These are phyloP conservation scores for Candida manassasensis DNA, from an alignment of 805 yeast species.

Conservation along the genomic window DNA sequence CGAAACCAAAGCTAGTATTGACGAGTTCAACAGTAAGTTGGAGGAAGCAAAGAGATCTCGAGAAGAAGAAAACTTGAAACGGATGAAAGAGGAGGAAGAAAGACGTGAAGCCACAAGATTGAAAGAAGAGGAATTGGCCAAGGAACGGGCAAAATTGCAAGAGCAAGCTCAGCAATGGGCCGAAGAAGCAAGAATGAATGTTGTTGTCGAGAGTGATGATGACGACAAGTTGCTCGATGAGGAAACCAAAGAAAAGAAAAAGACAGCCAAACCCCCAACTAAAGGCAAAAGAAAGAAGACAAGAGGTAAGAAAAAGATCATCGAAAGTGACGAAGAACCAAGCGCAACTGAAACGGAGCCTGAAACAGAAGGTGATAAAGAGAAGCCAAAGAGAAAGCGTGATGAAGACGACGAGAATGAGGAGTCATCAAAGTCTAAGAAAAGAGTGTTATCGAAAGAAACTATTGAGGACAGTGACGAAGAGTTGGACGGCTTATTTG, in stretches of 20 bases:
- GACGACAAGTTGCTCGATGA: conserved; percentile 28
- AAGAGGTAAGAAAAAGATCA: conserved; percentile 29
- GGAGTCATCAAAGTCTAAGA: conserved; percentile 15
- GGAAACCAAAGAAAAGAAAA: conserved; percentile 41
- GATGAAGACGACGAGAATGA: conserved; percentile 7
- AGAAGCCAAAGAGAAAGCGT: conserved; percentile 22
- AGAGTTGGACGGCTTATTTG: conserved; percentile 26
- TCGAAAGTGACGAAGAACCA: conserved; percentile 32
- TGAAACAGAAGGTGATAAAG: conserved; percentile 21
- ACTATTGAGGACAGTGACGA: conserved; percentile 47
- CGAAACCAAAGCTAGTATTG: conserved; percentile 69
- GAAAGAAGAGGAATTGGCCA: conserved; percentile 40
- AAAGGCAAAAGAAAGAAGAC: conserved; percentile 20
- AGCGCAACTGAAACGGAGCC: conserved; percentile 19
- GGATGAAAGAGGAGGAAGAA: conserved; percentile 35
- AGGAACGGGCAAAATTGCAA: conserved; percentile 44
- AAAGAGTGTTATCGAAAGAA: conserved; percentile 26
- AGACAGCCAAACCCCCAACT: conserved; percentile 25
- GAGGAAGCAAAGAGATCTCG: conserved; percentile 67
- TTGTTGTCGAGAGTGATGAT: conserved; percentile 35
- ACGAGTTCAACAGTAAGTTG: conserved; percentile 52
- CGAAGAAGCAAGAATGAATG: conserved; percentile 34
- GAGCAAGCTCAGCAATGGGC: conserved; percentile 52
- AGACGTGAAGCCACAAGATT: conserved; percentile 40
- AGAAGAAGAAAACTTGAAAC: conserved; percentile 48